A percentile compares a stretch with the other conserved stretches of the same genome.
Conservation (phyloP, 345 rosid genomes). For the Carallia brachiata region DNA sequence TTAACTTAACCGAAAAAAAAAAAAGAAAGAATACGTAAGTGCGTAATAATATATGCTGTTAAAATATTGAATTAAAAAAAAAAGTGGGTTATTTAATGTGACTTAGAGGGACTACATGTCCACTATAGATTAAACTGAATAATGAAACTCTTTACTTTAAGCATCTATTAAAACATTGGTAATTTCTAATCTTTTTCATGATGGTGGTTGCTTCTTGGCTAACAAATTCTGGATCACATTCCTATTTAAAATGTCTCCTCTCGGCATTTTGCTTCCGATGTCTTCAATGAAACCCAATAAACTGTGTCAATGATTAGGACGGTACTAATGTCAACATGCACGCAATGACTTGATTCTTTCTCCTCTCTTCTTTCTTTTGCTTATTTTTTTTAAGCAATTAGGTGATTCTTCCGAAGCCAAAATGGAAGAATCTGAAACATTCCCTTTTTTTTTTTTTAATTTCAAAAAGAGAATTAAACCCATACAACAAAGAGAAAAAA, state of each 20-base stretch:
- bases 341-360: not conserved
- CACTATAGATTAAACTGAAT: no score
- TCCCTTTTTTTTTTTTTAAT: not conserved
- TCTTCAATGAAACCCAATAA: not conserved
- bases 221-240: conserved; percentile 9
- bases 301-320: conserved; percentile 11
- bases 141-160: not conserved
- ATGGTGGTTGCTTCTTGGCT: conserved; percentile 15
- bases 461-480: no score
- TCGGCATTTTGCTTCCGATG: conserved; percentile 7
- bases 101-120: no score
- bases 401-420: conserved; percentile 16
- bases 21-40: no score
- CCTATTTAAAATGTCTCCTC: not conserved
- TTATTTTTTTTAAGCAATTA: not conserved
- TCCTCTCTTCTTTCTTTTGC: not conserved
- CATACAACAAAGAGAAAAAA: no score
- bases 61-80: no score
- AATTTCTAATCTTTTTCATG: conserved; percentile 15
- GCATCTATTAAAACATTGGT: conserved; percentile 7
- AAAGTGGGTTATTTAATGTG: no score
- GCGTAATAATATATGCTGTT: no score
- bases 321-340: not conserved
- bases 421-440: conserved; percentile 16
- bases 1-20: no score